Conservation (phyloP, 2,329 filamentous ascomycete genomes). For the Fusarium nodosum region DNA sequence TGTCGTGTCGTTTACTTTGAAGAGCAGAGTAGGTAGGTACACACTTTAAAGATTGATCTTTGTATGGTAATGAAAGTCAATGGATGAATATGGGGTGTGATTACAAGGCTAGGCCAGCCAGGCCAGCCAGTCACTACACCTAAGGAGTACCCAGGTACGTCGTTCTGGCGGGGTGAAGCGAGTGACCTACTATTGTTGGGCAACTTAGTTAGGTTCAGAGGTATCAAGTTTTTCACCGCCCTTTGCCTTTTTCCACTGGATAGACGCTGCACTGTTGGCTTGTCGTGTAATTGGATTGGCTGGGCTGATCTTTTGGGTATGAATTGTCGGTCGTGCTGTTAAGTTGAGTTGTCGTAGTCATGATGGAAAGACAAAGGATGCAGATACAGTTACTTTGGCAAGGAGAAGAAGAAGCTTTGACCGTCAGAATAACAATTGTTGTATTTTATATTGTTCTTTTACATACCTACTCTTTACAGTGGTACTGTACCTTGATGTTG, state of each 20-base stretch:
- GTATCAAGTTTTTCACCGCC: conserved; percentile 49
- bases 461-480: too few species aligned
- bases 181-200: conserved; percentile 43
- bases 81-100: conserved; percentile 11
- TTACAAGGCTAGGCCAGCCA: conserved; percentile 1
- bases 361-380: conserved; percentile 18
- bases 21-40: neutral
- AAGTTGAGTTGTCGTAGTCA: conserved; percentile 24
- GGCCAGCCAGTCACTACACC: neutral
- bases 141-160: neutral
- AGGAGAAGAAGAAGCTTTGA: conserved; percentile 31
- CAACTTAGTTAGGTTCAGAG: conserved; percentile 36
- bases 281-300: conserved; percentile 36
- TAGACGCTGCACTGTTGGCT: conserved; percentile 33
- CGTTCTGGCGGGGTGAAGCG: conserved; percentile 32
- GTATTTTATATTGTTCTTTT: neutral
- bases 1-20: conserved; percentile 13
- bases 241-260: conserved; percentile 42
- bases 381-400: too few species aligned
- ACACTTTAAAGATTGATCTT: conserved; percentile 30
- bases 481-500: too few species aligned
- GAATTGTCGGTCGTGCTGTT: conserved; percentile 2
- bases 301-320: conserved; percentile 28
- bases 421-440: conserved; percentile 20
- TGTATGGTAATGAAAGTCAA: conserved; percentile 11